Evolutionary conservation across 73 alveolate genomes (phyloP).

Genomic region (Paraurostyla sp.): DNA sequence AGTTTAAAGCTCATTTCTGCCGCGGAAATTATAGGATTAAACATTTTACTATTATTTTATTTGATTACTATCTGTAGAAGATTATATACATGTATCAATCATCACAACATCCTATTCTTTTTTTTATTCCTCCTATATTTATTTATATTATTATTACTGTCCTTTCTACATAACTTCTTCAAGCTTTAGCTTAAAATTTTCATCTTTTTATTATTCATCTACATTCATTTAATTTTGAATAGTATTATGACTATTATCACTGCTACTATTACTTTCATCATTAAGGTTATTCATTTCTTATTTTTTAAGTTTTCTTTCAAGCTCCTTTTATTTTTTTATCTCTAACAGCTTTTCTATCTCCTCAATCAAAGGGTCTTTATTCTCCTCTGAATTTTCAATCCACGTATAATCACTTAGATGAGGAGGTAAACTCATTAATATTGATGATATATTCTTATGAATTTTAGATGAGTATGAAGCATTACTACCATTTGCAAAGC

Average conservation of each 20-base stretch:
- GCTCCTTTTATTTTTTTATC: constrained; percentile 11
- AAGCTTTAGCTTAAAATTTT: neutral
- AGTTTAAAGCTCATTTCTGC: neutral
- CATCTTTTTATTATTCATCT: neutral
- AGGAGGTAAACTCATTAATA: constrained; percentile 29
- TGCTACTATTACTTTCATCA: neutral
- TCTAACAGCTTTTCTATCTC: neutral
- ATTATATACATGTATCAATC: constrained; percentile 2
- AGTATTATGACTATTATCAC: no score
- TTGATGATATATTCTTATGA: no score
- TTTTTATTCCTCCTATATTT: neutral
- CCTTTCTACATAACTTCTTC: neutral
- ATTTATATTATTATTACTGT: neutral
- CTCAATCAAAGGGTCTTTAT: neutral
- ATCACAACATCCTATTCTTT: neutral
- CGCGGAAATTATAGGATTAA: neutral
- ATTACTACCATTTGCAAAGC: neutral
- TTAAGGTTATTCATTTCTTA: neutral
- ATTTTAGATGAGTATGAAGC: neutral
- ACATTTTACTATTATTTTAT: neutral
- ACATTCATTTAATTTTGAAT: no score
- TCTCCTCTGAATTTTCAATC: constrained; percentile 53
- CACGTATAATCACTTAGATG: constrained; percentile 58
- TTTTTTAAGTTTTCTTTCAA: constrained; percentile 6
- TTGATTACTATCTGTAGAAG: neutral